Conservation (phyloP, 164 flowering plant species). For the Aristolochia contorta region DNA sequence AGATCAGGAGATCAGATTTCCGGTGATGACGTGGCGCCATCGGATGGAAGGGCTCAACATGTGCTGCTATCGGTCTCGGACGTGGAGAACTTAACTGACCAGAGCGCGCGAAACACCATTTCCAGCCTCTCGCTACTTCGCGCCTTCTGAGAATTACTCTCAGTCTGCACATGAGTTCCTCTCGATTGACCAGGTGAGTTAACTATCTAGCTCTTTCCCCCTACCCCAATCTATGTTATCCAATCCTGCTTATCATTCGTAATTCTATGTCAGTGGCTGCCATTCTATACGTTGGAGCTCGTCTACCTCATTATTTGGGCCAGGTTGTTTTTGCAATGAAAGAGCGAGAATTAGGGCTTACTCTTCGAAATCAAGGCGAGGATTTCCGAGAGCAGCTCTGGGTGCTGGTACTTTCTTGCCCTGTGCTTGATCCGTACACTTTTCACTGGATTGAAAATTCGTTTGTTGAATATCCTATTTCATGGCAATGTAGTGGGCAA, state of each 20-base stretch:
- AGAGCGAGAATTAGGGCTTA: slow-evolving; percentile 1
- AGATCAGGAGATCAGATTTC: no score
- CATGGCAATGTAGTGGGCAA: no score
- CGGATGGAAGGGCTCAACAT: no score
- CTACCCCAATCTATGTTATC: neutral
- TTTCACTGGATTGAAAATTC: neutral
- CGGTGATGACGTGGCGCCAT: no score
- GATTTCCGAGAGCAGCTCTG: slow-evolving; percentile 24
- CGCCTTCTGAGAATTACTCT: no score
- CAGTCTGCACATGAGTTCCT: slow-evolving; percentile 1
- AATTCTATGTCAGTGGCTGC: slow-evolving; percentile 19
- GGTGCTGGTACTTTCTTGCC: slow-evolving; percentile 17
- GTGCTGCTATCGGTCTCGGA: no score
- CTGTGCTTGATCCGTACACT: neutral
- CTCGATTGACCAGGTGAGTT: slow-evolving; percentile 5
- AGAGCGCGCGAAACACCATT: neutral
- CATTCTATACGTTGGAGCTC: slow-evolving; percentile 33
- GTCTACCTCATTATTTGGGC: slow-evolving; percentile 22
- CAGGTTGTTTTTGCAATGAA: slow-evolving; percentile 18
- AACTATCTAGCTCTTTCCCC: neutral
- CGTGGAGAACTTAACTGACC: no score
- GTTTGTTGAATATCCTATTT: neutral
- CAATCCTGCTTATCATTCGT: neutral
- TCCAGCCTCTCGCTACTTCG: no score
- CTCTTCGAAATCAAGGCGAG: slow-evolving; percentile 7